Evolutionary conservation across 768 basidiomycete species (phyloP).

Genomic region (Podaxis sp.): DNA sequence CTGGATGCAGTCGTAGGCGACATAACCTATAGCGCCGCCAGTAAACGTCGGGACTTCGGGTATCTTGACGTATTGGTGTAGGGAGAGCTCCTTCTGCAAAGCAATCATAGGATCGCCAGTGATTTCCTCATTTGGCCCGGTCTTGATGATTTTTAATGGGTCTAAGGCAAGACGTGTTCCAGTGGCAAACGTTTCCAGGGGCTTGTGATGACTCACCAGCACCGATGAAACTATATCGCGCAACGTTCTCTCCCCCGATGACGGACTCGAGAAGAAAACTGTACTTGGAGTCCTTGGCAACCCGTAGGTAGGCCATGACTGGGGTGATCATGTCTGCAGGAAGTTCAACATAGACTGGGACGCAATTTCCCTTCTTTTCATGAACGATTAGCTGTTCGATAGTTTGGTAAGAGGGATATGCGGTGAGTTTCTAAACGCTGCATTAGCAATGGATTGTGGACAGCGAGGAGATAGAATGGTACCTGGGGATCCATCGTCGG

Average conservation of each 20-base stretch:
- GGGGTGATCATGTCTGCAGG: conserved; percentile 97
- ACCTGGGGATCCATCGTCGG: conserved; percentile 51
- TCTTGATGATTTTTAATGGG: conserved; percentile 88
- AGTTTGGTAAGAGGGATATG: conserved; percentile 67
- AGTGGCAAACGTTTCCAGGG: neutral
- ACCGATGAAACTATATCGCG: conserved; percentile 95
- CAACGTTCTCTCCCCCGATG: conserved; percentile 84
- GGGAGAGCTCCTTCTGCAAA: conserved; percentile 81
- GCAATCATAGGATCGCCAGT: conserved; percentile 84
- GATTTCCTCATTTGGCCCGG: conserved; percentile 79
- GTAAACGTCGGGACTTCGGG: conserved; percentile 94
- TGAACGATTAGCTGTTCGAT: conserved; percentile 76
- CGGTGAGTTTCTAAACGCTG: conserved; percentile 54
- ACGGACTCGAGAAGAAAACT: conserved; percentile 96
- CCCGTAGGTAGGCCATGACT: conserved; percentile 92
- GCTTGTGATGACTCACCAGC: conserved; percentile 58
- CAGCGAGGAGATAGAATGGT: conserved; percentile 17
- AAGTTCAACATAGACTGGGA: conserved; percentile 89
- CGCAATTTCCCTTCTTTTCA: conserved; percentile 86
- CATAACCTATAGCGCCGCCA: conserved; percentile 96
- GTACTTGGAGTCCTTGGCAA: conserved; percentile 90
- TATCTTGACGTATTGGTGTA: conserved; percentile 88
- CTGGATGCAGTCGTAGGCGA: conserved; percentile 94
- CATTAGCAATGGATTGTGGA: conserved; percentile 3
- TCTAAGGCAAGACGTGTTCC: conserved; percentile 44